These are phyloP conservation scores for Pythium scleroteichum DNA, from an alignment of 352 stramenopile genomes.

Conservation along the genomic window DNA sequence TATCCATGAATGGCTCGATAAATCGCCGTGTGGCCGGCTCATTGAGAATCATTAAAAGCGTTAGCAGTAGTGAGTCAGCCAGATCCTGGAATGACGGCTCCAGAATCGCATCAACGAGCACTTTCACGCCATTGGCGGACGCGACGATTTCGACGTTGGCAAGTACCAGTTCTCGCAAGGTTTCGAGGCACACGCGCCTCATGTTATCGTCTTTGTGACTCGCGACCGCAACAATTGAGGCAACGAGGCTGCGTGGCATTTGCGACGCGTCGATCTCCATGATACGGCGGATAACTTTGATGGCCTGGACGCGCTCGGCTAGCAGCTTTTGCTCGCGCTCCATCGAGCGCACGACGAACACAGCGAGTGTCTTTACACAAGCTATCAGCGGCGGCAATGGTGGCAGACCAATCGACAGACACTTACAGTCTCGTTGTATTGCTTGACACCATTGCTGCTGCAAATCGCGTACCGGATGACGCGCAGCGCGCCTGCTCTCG, in stretches of 20 bases:
- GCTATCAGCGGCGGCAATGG: not conserved
- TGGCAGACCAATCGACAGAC: too few relatives aligned
- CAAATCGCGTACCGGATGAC: constrained; percentile 84
- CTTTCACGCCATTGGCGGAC: constrained; percentile 80
- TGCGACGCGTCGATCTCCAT: constrained; percentile 85
- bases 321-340: constrained; percentile 88
- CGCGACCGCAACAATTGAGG: constrained; percentile 80
- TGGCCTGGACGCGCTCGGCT: constrained; percentile 80
- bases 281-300: constrained; percentile 84
- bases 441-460: constrained; percentile 67
- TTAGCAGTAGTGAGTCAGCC: constrained; percentile 83
- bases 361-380: constrained; percentile 47
- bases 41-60: constrained; percentile 83
- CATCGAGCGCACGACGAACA: constrained; percentile 85
- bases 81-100: constrained; percentile 89
- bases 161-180: constrained; percentile 78
- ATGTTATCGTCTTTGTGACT: constrained; percentile 90
- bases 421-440: constrained; percentile 63
- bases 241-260: constrained; percentile 83
- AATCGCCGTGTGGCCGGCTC: constrained; percentile 83
- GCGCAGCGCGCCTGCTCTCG: constrained; percentile 70
- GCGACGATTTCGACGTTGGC: constrained; percentile 83
- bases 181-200: constrained; percentile 85
- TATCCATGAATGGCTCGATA: constrained; percentile 88
- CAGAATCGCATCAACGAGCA: constrained; percentile 85